phyloP scores from a whole-genome alignment of 1,139 yeast species.

The Lodderomyces elongisporus region DNA sequence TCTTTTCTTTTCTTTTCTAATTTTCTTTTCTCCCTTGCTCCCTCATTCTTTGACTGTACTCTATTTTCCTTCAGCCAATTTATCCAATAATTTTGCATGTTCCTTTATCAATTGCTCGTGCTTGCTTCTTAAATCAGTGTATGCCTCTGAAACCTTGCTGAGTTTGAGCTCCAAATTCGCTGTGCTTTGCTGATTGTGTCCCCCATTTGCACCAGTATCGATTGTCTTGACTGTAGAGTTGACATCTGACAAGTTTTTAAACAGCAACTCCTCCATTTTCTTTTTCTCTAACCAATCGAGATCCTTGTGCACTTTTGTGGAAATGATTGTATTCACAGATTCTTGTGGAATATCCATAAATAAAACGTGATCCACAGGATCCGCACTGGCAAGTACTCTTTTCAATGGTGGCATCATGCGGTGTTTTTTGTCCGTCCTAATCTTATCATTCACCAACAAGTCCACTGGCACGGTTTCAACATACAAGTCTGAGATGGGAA shows the following conservation, averaged over 20 bases:
- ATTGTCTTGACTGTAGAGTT: slow-evolving; percentile 29
- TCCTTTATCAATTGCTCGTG: slow-evolving; percentile 58
- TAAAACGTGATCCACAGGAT: slow-evolving; percentile 47
- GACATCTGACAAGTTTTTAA: slow-evolving; percentile 37
- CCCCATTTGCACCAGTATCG: slow-evolving; percentile 4
- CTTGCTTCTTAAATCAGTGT: slow-evolving; percentile 51
- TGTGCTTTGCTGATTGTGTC: slow-evolving; percentile 5
- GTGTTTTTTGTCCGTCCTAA: slow-evolving; percentile 25
- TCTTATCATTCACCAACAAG: not conserved
- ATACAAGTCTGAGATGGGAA: slow-evolving; percentile 29
- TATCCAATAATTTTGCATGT: slow-evolving; percentile 35
- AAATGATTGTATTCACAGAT: slow-evolving; percentile 17
- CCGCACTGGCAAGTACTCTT: slow-evolving; percentile 46
- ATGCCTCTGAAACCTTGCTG: slow-evolving; percentile 49
- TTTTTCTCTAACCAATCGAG: slow-evolving; percentile 41
- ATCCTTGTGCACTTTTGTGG: slow-evolving; percentile 5
- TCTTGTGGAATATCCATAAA: slow-evolving; percentile 37
- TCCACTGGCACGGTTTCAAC: slow-evolving; percentile 21
- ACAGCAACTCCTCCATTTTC: slow-evolving; percentile 47
- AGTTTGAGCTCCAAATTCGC: slow-evolving; percentile 42
- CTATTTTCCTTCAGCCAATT: not conserved
- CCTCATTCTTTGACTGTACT: not conserved
- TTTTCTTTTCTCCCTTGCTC: too few relatives aligned
- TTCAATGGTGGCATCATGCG: slow-evolving; percentile 52
- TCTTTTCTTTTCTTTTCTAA: not conserved